A percentile compares a stretch with the other conserved stretches of the same genome.
Evolutionary conservation across 1,139 yeast species (phyloP).

Genomic region (Candida sp.): DNA sequence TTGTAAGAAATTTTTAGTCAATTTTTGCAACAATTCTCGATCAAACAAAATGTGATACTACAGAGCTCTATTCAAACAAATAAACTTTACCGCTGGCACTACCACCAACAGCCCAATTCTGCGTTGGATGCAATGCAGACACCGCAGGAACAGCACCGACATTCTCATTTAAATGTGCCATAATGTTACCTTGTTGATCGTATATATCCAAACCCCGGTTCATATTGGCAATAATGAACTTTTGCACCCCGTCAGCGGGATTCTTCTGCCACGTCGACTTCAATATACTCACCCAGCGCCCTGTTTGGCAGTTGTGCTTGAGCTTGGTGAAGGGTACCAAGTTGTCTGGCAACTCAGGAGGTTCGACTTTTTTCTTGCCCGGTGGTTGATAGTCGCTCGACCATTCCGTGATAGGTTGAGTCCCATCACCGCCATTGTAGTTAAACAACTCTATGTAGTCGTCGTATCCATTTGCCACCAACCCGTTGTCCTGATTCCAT

Average conservation of each 20-base stretch:
- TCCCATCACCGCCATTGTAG: slow-evolving; percentile 20
- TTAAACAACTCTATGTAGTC: slow-evolving; percentile 70
- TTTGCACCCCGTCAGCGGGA: slow-evolving; percentile 76
- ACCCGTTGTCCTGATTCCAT: slow-evolving; percentile 76
- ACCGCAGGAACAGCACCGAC: slow-evolving; percentile 96
- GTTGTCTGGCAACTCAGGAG: slow-evolving; percentile 27
- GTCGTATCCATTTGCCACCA: slow-evolving; percentile 94
- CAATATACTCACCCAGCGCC: slow-evolving; percentile 94
- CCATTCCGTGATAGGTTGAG: slow-evolving; percentile 32
- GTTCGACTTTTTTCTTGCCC: slow-evolving; percentile 22
- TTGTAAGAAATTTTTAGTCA: background rate
- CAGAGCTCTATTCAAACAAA: slow-evolving; percentile 43
- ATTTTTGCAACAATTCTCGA: background rate
- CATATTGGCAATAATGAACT: slow-evolving; percentile 94
- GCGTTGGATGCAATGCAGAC: slow-evolving; percentile 76
- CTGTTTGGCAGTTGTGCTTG: slow-evolving; percentile 92
- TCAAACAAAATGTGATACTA: background rate
- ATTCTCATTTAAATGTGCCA: slow-evolving; percentile 70
- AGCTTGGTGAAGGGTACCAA: slow-evolving; percentile 64
- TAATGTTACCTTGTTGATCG: slow-evolving; percentile 72
- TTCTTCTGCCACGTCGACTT: slow-evolving; percentile 81
- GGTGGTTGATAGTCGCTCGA: slow-evolving; percentile 19
- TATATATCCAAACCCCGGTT: slow-evolving; percentile 84
- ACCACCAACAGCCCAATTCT: slow-evolving; percentile 93
- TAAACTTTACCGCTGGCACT: slow-evolving; percentile 94